phyloP scores from a whole-genome alignment of 345 rosid genomes.

The Adansonia digitata region DNA sequence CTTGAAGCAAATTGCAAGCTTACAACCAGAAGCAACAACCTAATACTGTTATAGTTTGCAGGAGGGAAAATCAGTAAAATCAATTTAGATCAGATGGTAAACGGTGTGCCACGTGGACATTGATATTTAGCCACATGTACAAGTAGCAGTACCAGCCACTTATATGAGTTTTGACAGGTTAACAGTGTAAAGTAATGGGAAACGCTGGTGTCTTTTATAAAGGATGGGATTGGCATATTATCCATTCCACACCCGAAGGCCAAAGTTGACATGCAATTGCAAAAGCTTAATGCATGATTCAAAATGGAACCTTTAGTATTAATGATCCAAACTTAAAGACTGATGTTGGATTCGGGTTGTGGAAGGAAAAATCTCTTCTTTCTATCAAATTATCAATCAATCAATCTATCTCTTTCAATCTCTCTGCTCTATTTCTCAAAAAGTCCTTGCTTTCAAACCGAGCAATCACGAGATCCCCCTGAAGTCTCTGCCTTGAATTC shows the following conservation, averaged over 20 bases:
- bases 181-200: not conserved
- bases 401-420: not conserved
- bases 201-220: too few species aligned
- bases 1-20: not conserved
- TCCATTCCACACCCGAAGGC: not conserved
- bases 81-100: not conserved
- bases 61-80: too few species aligned
- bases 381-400: too few species aligned
- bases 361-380: constrained; percentile 3
- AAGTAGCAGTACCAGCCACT: constrained; percentile 15
- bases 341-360: constrained; percentile 15
- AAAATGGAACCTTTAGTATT: not conserved
- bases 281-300: too few species aligned
- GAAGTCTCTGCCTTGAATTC: constrained; percentile 57
- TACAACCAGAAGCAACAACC: not conserved
- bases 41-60: too few species aligned
- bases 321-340: not conserved
- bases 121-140: not conserved
- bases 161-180: not conserved
- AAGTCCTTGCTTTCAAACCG: constrained; percentile 40
- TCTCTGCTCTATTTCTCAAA: not conserved
- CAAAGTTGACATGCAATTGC: constrained; percentile 9
- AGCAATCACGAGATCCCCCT: constrained; percentile 87
- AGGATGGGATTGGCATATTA: not conserved
- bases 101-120: not conserved